These are phyloP conservation scores for Tagetes patula DNA, from an alignment of 129 eudicot species.

Conservation along the genomic window DNA sequence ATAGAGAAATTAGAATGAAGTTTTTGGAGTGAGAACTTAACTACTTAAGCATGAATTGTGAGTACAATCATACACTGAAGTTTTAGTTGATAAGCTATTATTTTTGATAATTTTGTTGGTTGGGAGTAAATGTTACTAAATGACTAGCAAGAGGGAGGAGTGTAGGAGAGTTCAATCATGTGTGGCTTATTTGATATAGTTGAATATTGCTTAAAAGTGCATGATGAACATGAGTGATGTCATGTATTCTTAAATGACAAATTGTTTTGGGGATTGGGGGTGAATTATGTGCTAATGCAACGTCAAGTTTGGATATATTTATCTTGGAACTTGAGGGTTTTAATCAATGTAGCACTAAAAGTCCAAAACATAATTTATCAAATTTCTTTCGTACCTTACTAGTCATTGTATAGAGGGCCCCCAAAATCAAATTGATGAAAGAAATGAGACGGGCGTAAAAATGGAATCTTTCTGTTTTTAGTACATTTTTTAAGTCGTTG, in stretches of 20 bases:
- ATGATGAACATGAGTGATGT: neutral
- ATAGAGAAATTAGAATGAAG: neutral
- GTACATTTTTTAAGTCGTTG: constrained; percentile 8
- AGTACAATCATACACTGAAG: neutral
- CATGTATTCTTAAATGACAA: neutral
- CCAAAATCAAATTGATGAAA: neutral
- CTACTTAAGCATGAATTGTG: neutral
- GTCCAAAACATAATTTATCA: neutral
- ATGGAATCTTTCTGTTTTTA: constrained; percentile 9
- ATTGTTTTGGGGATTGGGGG: neutral
- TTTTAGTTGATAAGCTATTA: constrained; percentile 5
- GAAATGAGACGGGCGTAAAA: neutral
- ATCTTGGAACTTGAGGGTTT: neutral
- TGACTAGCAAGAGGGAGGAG: constrained; percentile 5
- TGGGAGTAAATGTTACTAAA: constrained; percentile 9
- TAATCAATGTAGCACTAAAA: neutral
- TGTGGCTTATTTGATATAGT: neutral
- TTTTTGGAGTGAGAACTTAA: neutral
- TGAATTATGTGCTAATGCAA: neutral
- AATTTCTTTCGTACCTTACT: neutral
- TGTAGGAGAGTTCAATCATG: neutral
- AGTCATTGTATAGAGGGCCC: neutral
- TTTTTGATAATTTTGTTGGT: neutral
- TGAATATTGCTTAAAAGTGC: neutral
- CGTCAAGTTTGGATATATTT: neutral